Conservation (phyloP, 208 protist species). For the Trypanosoma scelopori region DNA sequence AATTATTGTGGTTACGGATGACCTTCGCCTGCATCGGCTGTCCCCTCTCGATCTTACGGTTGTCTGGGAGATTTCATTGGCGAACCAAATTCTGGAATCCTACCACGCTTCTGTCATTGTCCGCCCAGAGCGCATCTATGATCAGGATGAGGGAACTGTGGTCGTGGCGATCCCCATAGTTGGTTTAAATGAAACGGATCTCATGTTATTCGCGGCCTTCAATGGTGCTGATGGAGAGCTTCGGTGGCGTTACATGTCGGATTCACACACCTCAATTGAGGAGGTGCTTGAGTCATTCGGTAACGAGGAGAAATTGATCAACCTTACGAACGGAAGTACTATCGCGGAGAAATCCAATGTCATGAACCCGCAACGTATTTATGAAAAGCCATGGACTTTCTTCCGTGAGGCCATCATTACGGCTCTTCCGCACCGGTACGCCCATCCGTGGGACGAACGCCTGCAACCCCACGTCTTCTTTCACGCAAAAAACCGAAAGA, state of each 20-base stretch:
- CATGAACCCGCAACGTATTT: slow-evolving; percentile 23
- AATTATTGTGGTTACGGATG: slow-evolving; percentile 57
- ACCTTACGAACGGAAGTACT: neutral
- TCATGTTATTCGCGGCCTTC: slow-evolving; percentile 73
- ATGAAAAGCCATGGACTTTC: slow-evolving; percentile 75
- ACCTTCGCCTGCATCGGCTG: slow-evolving; percentile 36
- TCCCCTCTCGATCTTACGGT: slow-evolving; percentile 26
- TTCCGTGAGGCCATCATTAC: slow-evolving; percentile 77
- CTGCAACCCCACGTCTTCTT: slow-evolving; percentile 73
- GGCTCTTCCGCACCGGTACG: slow-evolving; percentile 80
- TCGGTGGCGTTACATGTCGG: slow-evolving; percentile 77
- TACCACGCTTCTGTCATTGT: slow-evolving; percentile 66
- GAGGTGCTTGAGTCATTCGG: slow-evolving; percentile 50
- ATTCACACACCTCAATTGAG: slow-evolving; percentile 64
- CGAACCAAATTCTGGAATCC: slow-evolving; percentile 23
- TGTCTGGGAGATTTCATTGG: slow-evolving; percentile 47
- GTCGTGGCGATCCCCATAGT: slow-evolving; percentile 46
- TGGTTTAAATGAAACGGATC: slow-evolving; percentile 29
- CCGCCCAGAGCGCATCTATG: slow-evolving; percentile 73
- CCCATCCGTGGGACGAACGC: slow-evolving; percentile 80
- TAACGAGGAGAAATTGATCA: neutral
- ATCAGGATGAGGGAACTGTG: slow-evolving; percentile 74
- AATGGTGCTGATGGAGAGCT: slow-evolving; percentile 61
- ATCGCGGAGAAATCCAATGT: neutral
- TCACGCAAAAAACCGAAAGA: slow-evolving; percentile 45